Evolutionary conservation across 2,329 filamentous ascomycete genomes (phyloP).

Genomic region (Beauveria asiatica): DNA sequence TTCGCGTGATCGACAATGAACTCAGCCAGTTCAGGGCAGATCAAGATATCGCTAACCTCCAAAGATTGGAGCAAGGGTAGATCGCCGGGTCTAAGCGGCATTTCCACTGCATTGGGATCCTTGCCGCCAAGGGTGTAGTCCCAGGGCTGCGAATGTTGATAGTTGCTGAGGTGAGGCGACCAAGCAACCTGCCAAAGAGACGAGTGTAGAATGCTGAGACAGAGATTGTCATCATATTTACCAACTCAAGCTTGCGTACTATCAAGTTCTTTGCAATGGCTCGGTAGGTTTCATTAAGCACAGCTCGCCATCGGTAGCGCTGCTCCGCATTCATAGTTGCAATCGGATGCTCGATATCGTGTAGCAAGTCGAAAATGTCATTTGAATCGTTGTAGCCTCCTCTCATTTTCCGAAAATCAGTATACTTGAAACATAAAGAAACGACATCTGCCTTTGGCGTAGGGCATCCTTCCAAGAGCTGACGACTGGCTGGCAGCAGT

Average conservation of each 20-base stretch:
- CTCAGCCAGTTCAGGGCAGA: too few relatives aligned
- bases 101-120: too few relatives aligned
- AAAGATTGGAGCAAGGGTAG: too few relatives aligned
- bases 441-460: not conserved
- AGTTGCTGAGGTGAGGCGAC: not conserved
- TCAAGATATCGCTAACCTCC: too few relatives aligned
- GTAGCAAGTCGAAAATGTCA: not conserved
- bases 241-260: not conserved
- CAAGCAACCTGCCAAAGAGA: not conserved
- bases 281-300: not conserved
- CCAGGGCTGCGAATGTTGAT: fast-evolving
- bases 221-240: fast-evolving
- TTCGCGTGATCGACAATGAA: too few relatives aligned
- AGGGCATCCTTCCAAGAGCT: not conserved
- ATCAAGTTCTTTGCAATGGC: not conserved
- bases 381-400: not conserved
- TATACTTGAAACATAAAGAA: not conserved
- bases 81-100: too few relatives aligned
- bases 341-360: not conserved
- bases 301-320: not conserved
- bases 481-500: not conserved
- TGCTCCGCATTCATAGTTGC: not conserved
- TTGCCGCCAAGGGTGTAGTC: too few relatives aligned
- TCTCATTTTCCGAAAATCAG: fast-evolving
- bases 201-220: not conserved